Base-by-base conservation (phyloP, 2,329 filamentous ascomycete genomes). In the Fonsecaea erecta region DNA sequence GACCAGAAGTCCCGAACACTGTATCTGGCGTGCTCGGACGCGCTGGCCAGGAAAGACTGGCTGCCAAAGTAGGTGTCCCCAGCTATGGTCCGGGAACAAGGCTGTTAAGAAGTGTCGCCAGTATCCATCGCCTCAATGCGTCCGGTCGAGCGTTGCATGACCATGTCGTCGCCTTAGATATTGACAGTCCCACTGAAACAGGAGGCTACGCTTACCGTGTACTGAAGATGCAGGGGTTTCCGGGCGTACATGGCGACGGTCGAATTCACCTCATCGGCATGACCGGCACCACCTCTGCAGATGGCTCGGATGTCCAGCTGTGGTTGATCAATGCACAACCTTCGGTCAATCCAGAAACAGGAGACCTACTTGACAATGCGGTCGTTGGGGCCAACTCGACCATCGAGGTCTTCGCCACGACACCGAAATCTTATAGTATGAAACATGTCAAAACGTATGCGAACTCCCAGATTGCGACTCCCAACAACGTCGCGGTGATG, bases 321-420 rank as follows among this genome's bases (percentile, higher is more conserved):
- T 73, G 75, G 60, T 66, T 78, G 37, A 71, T 77, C 62, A 79
- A 78, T 54, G 73, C 75, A 35, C 71, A 74, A 14, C 76, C 75
- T 18, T 72, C 75, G 6, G 66, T 76, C 26, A 72, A 78, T 60
- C 54, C 68, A n/a, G 48, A 61, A 8, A 76, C 73, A 1, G 75
- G 76, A 16, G 68, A 71, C 14, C 32, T 71, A 8, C 71, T 77
- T 1, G 73, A 78, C 68, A 69, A 75, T 18, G 52, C 51, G 3
- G 62, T 68, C 9, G 46, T 74, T 12, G 77, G 77, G 4, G 75
- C 73, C 7, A 79, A 79, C 61, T 74, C 76, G 9, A 79, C 77
- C 0, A 71, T 79, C 43, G 77, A 79, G 48, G 66, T 75, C 0
- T 79, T 79, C 56, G 68, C 74, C 18, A 72, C 74, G 2, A 66